These are phyloP conservation scores for Phytophthora idaei DNA, from an alignment of 352 stramenopile genomes.

Conservation along the genomic window DNA sequence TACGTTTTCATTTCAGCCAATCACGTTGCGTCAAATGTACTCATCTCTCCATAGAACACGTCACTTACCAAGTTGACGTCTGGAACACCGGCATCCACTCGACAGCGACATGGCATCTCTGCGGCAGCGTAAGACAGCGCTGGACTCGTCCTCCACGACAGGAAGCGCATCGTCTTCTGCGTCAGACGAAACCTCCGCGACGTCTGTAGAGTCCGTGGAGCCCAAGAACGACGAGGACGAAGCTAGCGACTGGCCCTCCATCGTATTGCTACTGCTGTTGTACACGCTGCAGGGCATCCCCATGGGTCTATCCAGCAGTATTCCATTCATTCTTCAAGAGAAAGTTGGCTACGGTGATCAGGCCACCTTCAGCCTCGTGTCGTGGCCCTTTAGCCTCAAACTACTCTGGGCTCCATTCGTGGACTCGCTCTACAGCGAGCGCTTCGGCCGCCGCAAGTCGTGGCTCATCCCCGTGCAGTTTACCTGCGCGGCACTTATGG, in stretches of 20 bases:
- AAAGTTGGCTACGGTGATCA: conserved; percentile 97
- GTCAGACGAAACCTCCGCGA: conserved; percentile 10
- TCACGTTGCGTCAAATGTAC: neutral
- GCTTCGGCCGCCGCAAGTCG: conserved; percentile 94
- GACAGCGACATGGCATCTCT: conserved; percentile 35
- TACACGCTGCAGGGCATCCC: conserved; percentile 99
- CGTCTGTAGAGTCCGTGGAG: conserved; percentile 7
- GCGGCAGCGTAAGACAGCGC: conserved; percentile 41
- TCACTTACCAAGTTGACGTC: conserved; percentile 32
- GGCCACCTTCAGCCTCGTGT: conserved; percentile 98
- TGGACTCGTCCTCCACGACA: conserved; percentile 15
- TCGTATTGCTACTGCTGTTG: conserved; percentile 95
- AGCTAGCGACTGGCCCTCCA: conserved; percentile 69
- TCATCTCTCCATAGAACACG: conserved; percentile 26
- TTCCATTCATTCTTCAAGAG: conserved; percentile 98
- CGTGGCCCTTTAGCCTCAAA: conserved; percentile 99
- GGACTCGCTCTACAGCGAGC: conserved; percentile 92
- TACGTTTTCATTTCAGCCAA: conserved; percentile 21
- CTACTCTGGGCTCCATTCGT: conserved; percentile 99
- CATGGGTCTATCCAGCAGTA: conserved; percentile 97
- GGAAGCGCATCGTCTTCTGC: conserved; percentile 26
- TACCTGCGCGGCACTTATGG: conserved; percentile 95
- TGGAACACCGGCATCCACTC: conserved; percentile 2
- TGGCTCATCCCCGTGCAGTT: conserved; percentile 99
- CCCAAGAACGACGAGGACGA: conserved; percentile 46